Conservation (phyloP, 2,329 filamentous ascomycete species). For the Sarocladiaceae sp. region DNA sequence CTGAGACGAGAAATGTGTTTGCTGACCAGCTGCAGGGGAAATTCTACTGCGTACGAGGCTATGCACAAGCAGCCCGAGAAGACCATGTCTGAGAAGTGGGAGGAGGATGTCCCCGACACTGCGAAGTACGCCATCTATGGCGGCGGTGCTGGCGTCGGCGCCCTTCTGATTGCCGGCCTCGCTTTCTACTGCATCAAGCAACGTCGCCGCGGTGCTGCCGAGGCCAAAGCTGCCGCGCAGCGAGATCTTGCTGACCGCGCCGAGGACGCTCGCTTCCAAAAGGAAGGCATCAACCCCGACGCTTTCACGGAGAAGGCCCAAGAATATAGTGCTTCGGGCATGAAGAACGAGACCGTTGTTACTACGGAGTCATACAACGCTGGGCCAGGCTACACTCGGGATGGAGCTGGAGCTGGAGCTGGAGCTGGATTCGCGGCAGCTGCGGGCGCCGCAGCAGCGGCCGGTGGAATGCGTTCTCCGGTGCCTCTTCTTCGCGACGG, state of each 20-base stretch:
- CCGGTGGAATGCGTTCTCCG: constrained; percentile 1
- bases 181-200: constrained; percentile 51
- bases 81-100: constrained; percentile 47
- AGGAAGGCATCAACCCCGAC: constrained; percentile 39
- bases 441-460: constrained; percentile 1
- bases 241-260: constrained; percentile 40
- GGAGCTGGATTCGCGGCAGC: constrained; percentile 10
- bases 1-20: constrained; percentile 1
- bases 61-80: constrained; percentile 34
- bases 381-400: constrained; percentile 4
- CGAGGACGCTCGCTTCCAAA: constrained; percentile 45
- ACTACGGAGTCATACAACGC: constrained; percentile 8
- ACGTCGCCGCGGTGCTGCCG: constrained; percentile 43
- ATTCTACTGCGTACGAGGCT: constrained; percentile 46
- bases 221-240: constrained; percentile 41
- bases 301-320: constrained; percentile 11
- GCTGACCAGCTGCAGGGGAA: constrained; percentile 37
- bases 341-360: constrained; percentile 3
- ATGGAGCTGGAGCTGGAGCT: not conserved
- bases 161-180: constrained; percentile 32
- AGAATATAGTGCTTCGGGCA: constrained; percentile 11
- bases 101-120: constrained; percentile 36
- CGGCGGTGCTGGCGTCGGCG: constrained; percentile 35
- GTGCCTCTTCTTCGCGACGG: constrained; percentile 6
- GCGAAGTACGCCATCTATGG: constrained; percentile 50